phyloP scores from a whole-genome alignment of 768 basidiomycete species.

The Tulasnella sp. region DNA sequence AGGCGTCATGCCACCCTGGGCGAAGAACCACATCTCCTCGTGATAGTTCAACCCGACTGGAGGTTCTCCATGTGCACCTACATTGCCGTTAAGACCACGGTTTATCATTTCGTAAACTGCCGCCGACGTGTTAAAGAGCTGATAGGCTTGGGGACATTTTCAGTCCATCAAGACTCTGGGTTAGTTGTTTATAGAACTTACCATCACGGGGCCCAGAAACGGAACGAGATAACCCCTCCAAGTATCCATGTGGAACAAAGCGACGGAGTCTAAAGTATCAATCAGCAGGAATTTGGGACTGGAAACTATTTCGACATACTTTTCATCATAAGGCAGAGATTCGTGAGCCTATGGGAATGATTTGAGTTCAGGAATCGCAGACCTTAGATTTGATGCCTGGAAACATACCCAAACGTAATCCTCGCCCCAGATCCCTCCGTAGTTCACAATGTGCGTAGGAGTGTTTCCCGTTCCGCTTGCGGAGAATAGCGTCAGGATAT shows the following conservation, averaged over 20 bases:
- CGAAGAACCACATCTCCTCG: slow-evolving; percentile 56
- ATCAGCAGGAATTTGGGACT: slow-evolving; percentile 10
- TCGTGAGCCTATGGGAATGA: not conserved
- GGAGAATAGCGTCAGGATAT: slow-evolving; percentile 49
- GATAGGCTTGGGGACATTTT: slow-evolving; percentile 32
- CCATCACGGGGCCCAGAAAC: slow-evolving; percentile 48
- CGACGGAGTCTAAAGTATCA: slow-evolving; percentile 39
- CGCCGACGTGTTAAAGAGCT: slow-evolving; percentile 55
- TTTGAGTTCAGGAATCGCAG: not conserved
- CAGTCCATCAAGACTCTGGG: not conserved
- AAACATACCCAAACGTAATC: slow-evolving; percentile 50
- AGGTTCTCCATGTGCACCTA: slow-evolving; percentile 58
- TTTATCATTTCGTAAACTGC: slow-evolving; percentile 62
- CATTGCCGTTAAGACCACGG: slow-evolving; percentile 48
- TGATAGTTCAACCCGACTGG: slow-evolving; percentile 69
- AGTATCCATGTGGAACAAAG: slow-evolving; percentile 52
- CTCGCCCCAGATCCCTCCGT: slow-evolving; percentile 61
- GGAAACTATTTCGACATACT: slow-evolving; percentile 30
- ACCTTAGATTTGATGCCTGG: not conserved
- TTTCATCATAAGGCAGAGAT: slow-evolving; percentile 48
- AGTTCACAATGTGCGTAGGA: slow-evolving; percentile 67
- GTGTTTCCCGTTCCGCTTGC: slow-evolving; percentile 60
- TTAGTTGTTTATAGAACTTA: slow-evolving; percentile 26
- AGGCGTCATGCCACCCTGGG: slow-evolving; percentile 51
- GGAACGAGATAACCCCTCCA: slow-evolving; percentile 50